phyloP scores from a whole-genome alignment of 2,329 filamentous ascomycete species.

The Myriosclerotinia curreyana region DNA sequence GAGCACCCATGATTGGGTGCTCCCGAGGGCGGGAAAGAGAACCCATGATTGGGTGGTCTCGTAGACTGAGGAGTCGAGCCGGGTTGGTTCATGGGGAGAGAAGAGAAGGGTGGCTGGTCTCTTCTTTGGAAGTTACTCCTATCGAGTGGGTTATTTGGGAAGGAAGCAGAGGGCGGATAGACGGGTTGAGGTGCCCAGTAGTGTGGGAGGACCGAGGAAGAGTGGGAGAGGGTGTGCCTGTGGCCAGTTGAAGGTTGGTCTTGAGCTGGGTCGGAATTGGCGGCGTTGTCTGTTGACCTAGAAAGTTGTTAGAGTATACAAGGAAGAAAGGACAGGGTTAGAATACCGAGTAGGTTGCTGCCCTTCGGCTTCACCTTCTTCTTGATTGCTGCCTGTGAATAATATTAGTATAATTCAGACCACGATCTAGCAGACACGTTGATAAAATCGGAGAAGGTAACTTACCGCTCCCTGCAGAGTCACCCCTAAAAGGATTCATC shows the following conservation, averaged over 20 bases:
- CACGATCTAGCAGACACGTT: neutral
- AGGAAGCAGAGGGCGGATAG: neutral
- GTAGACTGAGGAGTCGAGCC: neutral
- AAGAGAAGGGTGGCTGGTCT: neutral
- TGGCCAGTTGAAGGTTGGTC: too few relatives aligned
- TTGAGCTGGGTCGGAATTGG: neutral
- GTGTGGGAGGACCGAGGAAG: neutral
- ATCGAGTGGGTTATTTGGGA: neutral
- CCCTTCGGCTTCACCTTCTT: neutral
- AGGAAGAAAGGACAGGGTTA: too few relatives aligned
- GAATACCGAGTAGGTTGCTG: neutral
- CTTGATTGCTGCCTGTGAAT: neutral
- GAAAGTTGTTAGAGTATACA: neutral
- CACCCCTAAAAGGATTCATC: neutral
- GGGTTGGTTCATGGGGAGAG: neutral
- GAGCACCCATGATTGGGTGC: neutral
- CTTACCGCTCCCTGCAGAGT: neutral
- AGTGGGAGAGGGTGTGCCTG: neutral
- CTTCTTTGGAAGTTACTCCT: neutral
- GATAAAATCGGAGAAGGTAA: too few relatives aligned
- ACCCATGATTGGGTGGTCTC: neutral
- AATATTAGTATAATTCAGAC: neutral
- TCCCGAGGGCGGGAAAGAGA: neutral
- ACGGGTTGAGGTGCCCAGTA: neutral
- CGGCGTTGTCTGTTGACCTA: neutral